Conservation (phyloP, 2,329 filamentous ascomycete genomes). For the Zasmidium cellare region DNA sequence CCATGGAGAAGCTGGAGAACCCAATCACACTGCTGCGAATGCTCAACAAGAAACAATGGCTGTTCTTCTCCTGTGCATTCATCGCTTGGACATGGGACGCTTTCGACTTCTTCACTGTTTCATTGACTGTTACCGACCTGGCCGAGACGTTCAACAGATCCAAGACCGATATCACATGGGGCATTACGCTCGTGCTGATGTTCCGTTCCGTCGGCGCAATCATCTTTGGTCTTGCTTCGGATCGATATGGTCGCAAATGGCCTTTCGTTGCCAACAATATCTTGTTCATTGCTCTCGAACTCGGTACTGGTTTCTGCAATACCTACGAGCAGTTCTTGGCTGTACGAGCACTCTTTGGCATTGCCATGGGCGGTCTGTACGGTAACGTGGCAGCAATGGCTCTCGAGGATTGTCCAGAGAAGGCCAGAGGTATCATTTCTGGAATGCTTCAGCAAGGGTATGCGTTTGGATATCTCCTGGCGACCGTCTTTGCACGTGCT, state of each 20-base stretch:
- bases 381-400: conserved; percentile 64
- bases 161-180: conserved; percentile 62
- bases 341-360: conserved; percentile 61
- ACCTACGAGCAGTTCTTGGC: conserved; percentile 61
- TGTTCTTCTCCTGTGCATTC: conserved; percentile 55
- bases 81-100: conserved; percentile 57
- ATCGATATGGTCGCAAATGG: conserved; percentile 37
- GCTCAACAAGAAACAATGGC: conserved; percentile 58
- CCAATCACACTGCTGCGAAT: conserved; percentile 53
- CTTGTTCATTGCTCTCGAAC: conserved; percentile 61
- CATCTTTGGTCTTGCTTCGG: conserved; percentile 51
- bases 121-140: conserved; percentile 55
- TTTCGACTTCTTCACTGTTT: conserved; percentile 65
- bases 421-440: conserved; percentile 60
- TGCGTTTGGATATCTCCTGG: conserved; percentile 64
- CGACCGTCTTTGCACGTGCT: conserved; percentile 45
- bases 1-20: conserved; percentile 55
- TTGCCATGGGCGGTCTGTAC: conserved; percentile 65
- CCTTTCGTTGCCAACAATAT: conserved; percentile 62
- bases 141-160: conserved; percentile 55
- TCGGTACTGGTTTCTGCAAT: conserved; percentile 60
- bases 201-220: conserved; percentile 60
- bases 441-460: conserved; percentile 66
- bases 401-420: conserved; percentile 61
- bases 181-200: conserved; percentile 59